Evolutionary conservation across 768 basidiomycete species (phyloP).

Genomic region (Trametes cinnabarina): DNA sequence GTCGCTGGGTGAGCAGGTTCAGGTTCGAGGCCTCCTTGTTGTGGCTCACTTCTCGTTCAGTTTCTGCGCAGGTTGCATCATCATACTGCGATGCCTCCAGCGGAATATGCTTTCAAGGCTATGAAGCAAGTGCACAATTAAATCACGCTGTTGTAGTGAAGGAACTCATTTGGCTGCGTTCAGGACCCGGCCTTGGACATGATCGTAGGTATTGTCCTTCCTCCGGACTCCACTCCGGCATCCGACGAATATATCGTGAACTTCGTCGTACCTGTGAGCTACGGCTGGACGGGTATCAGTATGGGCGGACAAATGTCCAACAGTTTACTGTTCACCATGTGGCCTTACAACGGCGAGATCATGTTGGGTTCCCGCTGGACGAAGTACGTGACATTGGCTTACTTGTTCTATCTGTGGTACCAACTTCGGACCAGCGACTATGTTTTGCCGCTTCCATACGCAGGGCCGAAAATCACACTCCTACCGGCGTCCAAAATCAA

Average conservation of each 20-base stretch:
- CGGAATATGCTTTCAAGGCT: conserved; percentile 25
- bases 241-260: conserved; percentile 29
- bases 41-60: background rate
- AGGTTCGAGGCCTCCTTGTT: background rate
- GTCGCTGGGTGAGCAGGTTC: conserved; percentile 12
- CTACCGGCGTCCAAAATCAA: conserved; percentile 27
- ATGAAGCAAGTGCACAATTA: conserved; percentile 11
- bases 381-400: conserved; percentile 15
- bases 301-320: conserved; percentile 30
- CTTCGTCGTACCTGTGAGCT: conserved; percentile 25
- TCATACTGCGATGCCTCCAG: conserved; percentile 25
- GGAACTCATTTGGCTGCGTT: too few relatives aligned
- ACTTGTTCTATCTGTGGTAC: background rate
- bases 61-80: conserved; percentile 18
- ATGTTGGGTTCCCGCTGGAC: conserved; percentile 30
- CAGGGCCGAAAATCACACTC: conserved; percentile 28
- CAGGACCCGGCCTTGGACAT: conserved; percentile 26
- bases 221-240: conserved; percentile 23
- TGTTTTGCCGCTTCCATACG: conserved; percentile 24
- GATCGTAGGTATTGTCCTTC: conserved; percentile 27
- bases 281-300: conserved; percentile 30
- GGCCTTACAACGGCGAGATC: conserved; percentile 25
- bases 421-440: conserved; percentile 20
- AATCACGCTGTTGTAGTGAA: background rate
- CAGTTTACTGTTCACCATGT: conserved; percentile 29